Base-by-base conservation (phyloP, 495 filamentous ascomycete species). In the Aspergillus panamensis region DNA sequence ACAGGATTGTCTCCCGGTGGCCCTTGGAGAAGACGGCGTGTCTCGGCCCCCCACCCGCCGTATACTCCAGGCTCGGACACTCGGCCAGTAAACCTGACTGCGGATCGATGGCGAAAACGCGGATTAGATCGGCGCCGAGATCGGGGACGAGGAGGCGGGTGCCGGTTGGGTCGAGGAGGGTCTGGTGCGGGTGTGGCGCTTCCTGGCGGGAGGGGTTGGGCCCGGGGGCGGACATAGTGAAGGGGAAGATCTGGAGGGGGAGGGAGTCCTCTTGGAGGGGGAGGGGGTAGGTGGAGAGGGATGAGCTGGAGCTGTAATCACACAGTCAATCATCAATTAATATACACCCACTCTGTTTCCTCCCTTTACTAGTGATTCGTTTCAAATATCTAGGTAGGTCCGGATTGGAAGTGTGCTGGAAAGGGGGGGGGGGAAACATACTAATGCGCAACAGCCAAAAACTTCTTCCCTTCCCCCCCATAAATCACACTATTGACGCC, bases 81-180 rank as follows among this genome's bases (percentile, higher is more conserved):
- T 51, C 20, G 1, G 45, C 40, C 2, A 78, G 57, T 3, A 62
- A 47, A 3, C 73, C 73, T 6, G 68, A 77, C 13, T 51, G 45
- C 14, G 68, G 67, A 53, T 84, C 70, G 57, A 87, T 81, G 29
- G 64, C 61, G 69, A 83, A 90, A 40, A 91, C 70, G 53, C 83
- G 84, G 43, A 91, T 58, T n/a, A 86, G 63, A 63, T 93, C 89
- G 16, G 84, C 77, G 48, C 89, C 88, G 6, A 93, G 74, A 56
- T 93, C 89, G 9, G 89, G 87, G 8, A 84, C 76, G 0, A 91
- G 58, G 16, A 89, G 62, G 71, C 83, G 92, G 20, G 73, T 64
- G 1, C 77, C 82, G 0, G 84, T 86, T 14, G 89, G 89, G 64
- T 93, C 89, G 21, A 91, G 66, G 60, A 90, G 62, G 30, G 80